Conservation (phyloP, 208 protist genomes). For the Trypanosoma conorhini region DNA sequence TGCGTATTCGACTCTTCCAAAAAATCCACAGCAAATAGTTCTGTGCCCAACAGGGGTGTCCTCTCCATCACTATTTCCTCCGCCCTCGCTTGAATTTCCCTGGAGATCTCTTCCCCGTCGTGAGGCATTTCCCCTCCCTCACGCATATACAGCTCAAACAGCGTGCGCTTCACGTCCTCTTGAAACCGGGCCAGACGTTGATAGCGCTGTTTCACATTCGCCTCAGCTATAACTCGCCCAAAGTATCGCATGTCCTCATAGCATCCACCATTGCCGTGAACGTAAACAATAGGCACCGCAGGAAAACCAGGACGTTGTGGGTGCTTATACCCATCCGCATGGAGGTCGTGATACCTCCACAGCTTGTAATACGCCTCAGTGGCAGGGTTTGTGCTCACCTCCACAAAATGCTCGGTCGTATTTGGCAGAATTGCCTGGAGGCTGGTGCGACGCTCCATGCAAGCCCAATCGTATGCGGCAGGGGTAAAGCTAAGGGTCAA, state of each 20-base stretch:
- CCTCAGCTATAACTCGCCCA: constrained; percentile 67
- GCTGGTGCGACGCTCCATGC: constrained; percentile 43
- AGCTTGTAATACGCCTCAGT: constrained; percentile 55
- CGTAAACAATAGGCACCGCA: constrained; percentile 67
- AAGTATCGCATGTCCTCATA: constrained; percentile 73
- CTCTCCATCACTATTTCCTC: constrained; percentile 39
- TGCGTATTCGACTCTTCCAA: constrained; percentile 73
- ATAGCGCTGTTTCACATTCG: constrained; percentile 47
- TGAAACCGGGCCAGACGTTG: constrained; percentile 31
- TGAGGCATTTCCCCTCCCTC: constrained; percentile 16
- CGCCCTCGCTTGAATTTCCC: constrained; percentile 39
- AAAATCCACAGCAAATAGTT: constrained; percentile 74
- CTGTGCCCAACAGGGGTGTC: constrained; percentile 51
- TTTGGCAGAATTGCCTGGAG: constrained; percentile 52
- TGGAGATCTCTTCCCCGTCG: constrained; percentile 38
- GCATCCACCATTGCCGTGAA: constrained; percentile 82
- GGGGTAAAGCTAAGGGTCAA: constrained; percentile 28
- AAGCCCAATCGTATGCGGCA: constrained; percentile 51
- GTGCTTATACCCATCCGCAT: constrained; percentile 47
- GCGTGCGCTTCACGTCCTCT: constrained; percentile 38
- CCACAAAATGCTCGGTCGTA: constrained; percentile 47
- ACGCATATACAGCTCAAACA: constrained; percentile 27
- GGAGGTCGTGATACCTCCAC: constrained; percentile 67
- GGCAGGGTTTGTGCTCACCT: constrained; percentile 36
- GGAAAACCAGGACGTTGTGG: constrained; percentile 25